Percentiles rank a stretch among this genome's conserved stretches.
phyloP scores from a whole-genome alignment of 2,329 filamentous ascomycete species.

The Penicillium sp. region DNA sequence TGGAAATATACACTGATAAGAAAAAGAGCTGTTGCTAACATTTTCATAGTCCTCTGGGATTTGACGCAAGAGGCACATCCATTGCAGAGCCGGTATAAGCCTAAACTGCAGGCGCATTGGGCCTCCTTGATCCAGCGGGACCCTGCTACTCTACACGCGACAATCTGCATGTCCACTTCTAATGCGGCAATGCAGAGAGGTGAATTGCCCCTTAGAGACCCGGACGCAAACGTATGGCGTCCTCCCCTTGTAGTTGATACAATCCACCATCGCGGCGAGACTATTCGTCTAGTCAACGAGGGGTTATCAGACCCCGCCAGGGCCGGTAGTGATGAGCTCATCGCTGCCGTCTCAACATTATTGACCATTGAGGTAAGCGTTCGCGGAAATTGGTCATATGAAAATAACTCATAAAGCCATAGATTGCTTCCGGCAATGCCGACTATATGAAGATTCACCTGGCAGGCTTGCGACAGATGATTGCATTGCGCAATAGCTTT shows the following conservation, averaged over 20 bases:
- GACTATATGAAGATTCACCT: conserved; percentile 42
- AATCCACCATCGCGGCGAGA: conserved; percentile 41
- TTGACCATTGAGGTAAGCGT: conserved; percentile 40
- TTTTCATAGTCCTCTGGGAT: conserved; percentile 33
- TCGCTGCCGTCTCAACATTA: conserved; percentile 41
- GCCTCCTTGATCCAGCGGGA: conserved; percentile 35
- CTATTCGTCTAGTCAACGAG: conserved; percentile 41
- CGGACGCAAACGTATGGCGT: conserved; percentile 29
- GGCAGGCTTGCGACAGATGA: conserved; percentile 42
- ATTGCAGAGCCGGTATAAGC: conserved; percentile 35
- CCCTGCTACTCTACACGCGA: conserved; percentile 38
- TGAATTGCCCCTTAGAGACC: conserved; percentile 35
- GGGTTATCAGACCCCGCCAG: conserved; percentile 38
- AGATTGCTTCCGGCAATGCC: conserved; percentile 42
- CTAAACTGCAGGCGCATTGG: conserved; percentile 38
- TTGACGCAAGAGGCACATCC: conserved; percentile 39
- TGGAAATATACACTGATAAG: not conserved
- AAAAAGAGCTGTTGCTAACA: not conserved
- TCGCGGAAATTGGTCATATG: not conserved
- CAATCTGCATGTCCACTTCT: conserved; percentile 40
- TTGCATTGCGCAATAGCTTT: conserved; percentile 38
- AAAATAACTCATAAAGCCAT: not conserved
- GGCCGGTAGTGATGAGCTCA: conserved; percentile 41
- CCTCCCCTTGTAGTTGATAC: conserved; percentile 35
- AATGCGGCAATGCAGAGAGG: conserved; percentile 36